Base-by-base conservation (phyloP, 495 filamentous ascomycete species). In the Aspergillus wentii region DNA sequence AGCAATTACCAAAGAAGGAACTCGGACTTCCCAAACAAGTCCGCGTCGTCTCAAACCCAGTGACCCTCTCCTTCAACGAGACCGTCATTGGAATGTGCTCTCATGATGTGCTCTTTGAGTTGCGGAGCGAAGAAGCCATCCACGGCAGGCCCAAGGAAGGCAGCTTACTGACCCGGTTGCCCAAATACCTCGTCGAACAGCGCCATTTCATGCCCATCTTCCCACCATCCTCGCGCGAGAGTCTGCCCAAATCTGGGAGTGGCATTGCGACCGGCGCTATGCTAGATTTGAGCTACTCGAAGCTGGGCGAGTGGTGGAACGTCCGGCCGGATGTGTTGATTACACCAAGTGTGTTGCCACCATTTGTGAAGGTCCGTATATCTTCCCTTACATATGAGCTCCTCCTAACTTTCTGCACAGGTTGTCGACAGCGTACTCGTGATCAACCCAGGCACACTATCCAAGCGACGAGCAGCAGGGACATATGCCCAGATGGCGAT, bases 181-280 rank as follows among this genome's bases (percentile, higher is more conserved):
- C 82, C 3, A 75, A 78, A 29, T 79, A 88, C 48, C 57, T 98
- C 19, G 74, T 97, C 38, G 81, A 90, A 55, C 92, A 98, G 61
- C 71, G 88, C 2, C 86, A 91, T 61, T 95, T 86, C 59, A 88
- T 85, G 52, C 92, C 92, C 9, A 55, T 97, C 9, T 96, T 86
- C 46, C 92, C 92, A 19, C 82, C 90, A 1, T 69, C 74, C 17
- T 77, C 79, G 26, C 72, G 88, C 29, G 69, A 73, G 38, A 72
- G 65, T 34, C 56, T 91, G 41, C 83, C 83, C 3, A 85, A 79
- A 56, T 73, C 66, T 18, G 74, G 64, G 6, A 78, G 75, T 8
- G 61, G 72, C 13, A 38, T 79, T 8, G 76, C 80, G 2, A 79
- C 79, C 1, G 91, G 91, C 0, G 77, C 84, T 1, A 76, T 75